phyloP scores from a whole-genome alignment of 129 eudicot genomes.

The Helichrysum umbraculigerum region DNA sequence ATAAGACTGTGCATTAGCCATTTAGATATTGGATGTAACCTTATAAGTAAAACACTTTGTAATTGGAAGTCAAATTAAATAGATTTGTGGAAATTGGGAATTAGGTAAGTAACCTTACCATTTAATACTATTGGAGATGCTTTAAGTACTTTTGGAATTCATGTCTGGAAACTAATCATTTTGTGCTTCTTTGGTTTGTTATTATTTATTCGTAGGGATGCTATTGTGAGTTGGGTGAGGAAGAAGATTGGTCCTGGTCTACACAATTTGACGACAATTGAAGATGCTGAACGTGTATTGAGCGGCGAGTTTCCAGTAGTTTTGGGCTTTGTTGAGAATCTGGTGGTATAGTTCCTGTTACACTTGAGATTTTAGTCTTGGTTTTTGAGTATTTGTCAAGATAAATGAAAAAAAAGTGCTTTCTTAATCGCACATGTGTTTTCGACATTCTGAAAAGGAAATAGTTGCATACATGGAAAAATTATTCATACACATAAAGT shows the following conservation, averaged over 20 bases:
- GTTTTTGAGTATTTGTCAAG: neutral
- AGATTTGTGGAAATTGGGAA: slow-evolving; percentile 10
- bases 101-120: neutral
- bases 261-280: slow-evolving; percentile 50
- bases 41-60: neutral
- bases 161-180: neutral
- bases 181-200: slow-evolving; percentile 1
- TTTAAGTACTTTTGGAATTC: neutral
- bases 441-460: neutral
- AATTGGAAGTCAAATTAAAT: neutral
- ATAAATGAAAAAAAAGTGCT: slow-evolving; percentile 7
- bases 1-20: neutral
- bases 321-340: slow-evolving; percentile 55
- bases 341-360: slow-evolving; percentile 51
- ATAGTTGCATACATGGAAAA: neutral
- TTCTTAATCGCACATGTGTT: neutral
- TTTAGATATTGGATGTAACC: neutral
- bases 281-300: slow-evolving; percentile 66
- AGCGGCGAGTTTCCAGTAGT: slow-evolving; percentile 53
- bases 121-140: neutral
- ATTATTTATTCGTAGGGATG: slow-evolving; percentile 52
- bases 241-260: slow-evolving; percentile 80
- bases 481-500: neutral
- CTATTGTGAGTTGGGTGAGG: slow-evolving; percentile 78
- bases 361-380: slow-evolving; percentile 1